Evolutionary conservation across 164 flowering plant genomes (phyloP), one percentile per base, ranked within the genome.

Genomic region (Nelumbo lutea): DNA sequence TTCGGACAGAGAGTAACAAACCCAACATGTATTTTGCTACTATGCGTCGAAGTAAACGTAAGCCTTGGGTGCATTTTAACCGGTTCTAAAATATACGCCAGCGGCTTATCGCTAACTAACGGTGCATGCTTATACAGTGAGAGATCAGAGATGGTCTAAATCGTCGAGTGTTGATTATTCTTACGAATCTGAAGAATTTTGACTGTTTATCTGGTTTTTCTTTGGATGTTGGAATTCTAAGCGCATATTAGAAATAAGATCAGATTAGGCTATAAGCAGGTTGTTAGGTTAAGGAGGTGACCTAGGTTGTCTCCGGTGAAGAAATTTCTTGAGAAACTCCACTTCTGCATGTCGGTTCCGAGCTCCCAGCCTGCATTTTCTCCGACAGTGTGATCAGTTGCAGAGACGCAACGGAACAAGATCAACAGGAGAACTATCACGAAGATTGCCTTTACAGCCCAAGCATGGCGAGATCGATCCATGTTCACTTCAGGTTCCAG

Each of bases 301-400:
- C 86, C 81, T 39, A 81, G 79, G 65, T 65, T 58, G 65, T 83
- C 84, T n/a, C 81, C 83, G 27, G 70, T 69, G 62, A 59, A 15
- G 61, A 83, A 77, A 1, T 79, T 51, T 15, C 65, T 50, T 9
- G 74, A 45, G 2, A 75, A 42, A 46, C 77, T 57, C 84, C 83
- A 83, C 51, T 43, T 66, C 52, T 70, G 73, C 59, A 81, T n/a
- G 66, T 83, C 70, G 2, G 86, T 73, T 13, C 15, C 27, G 13
- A 81, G 65, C 67, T 71, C 78, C 86, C 83, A 83, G n/a, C 82
- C 84, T 8, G 70, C 68, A 11, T 68, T n/a, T 27, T 79, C 86
- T 39, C 86, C 86, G 27, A 83, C 86, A 44, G 82, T 52, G 74
- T 79, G 79, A 63, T 79, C 78, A 27, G 72, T 62, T 43, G 83